Base-by-base conservation (phyloP, 768 basidiomycete genomes). In the Pulveroboletus sp. region DNA sequence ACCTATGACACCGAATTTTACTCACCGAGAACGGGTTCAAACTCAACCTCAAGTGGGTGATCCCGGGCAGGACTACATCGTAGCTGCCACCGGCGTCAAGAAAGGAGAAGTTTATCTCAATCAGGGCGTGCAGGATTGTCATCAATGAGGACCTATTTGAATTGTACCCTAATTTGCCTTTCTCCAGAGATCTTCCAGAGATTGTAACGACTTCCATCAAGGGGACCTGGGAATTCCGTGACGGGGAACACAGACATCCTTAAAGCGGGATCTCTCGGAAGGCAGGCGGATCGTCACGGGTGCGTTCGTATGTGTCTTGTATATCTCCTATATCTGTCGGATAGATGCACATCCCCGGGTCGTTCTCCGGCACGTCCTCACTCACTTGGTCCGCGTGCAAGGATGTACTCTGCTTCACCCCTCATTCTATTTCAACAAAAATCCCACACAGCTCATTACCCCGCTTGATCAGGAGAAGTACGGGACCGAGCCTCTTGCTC, bases 271-370 rank as follows among this genome's bases (percentile, higher is more conserved):
- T 1, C 21, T 26, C 3, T 39, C 68, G 14, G 47, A 53, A 15
- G 52, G 57, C 51, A 66, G 62, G 37, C 43, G 39, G 11, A 40
- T 69, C 31, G 65, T 69, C 39, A 62, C 57, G 10, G 54, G 40
- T n/a, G 54, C 55, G 11, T 39, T 68, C 11, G 48, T 56, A 13
- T 66, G 68, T 43, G 68, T 43, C 65, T 62, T 11, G 66, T 64
- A 14, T 56, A 61, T 33, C 55, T 62, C 30, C 46, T 66, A 38
- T 68, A 59, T 13, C 39, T 62, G 6, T 59, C 57, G n/a, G 44
- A 61, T 21, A 59, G 50, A 43, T 40, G 60, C 53, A 45, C 36
- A 36, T 15, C 0, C 33, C 14, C 7, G 2, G 6, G 26, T 17
- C 11, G 6, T 30, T 39, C 30, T 13, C 9, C 6, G 3, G 7